A percentile compares a stretch with the other conserved stretches of the same genome.
Evolutionary conservation across 2,329 filamentous ascomycete genomes (phyloP).

Genomic region (Colletotrichum cuscutae): DNA sequence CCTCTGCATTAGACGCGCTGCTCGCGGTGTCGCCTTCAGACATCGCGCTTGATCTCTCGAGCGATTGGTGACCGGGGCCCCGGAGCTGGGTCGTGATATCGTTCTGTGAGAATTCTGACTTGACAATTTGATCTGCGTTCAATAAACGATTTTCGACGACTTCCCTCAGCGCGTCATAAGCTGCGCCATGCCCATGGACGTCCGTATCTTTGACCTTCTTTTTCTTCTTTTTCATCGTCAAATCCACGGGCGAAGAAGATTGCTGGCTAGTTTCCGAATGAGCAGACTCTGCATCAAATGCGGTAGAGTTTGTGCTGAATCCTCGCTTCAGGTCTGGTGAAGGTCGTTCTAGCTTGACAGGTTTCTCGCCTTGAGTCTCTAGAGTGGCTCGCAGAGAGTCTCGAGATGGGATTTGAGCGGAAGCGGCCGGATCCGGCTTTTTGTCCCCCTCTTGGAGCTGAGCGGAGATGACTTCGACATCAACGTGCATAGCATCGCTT

Average conservation of each 20-base stretch:
- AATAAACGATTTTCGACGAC: rapidly evolving
- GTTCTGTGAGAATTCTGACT: neutral
- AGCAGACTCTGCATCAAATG: no score
- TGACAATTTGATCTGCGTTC: rapidly evolving
- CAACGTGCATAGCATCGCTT: neutral
- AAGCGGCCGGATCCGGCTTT: neutral
- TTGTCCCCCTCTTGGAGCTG: neutral
- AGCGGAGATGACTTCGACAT: neutral
- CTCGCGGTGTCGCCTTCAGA: neutral
- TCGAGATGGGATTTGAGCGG: no score
- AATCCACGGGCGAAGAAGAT: neutral
- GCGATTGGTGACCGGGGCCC: neutral
- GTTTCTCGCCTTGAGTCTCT: neutral
- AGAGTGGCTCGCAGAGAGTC: no score
- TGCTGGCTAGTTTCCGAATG: neutral
- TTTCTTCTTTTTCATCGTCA: neutral
- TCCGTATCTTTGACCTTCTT: neutral
- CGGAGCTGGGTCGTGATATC: neutral
- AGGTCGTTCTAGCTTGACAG: neutral
- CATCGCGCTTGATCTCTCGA: neutral
- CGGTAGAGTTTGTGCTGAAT: neutral
- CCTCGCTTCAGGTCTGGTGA: neutral
- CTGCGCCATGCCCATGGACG: neutral
- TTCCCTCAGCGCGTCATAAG: neutral
- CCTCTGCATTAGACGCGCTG: neutral